phyloP scores from a whole-genome alignment of 129 eudicot genomes.

The Mikania micrantha region DNA sequence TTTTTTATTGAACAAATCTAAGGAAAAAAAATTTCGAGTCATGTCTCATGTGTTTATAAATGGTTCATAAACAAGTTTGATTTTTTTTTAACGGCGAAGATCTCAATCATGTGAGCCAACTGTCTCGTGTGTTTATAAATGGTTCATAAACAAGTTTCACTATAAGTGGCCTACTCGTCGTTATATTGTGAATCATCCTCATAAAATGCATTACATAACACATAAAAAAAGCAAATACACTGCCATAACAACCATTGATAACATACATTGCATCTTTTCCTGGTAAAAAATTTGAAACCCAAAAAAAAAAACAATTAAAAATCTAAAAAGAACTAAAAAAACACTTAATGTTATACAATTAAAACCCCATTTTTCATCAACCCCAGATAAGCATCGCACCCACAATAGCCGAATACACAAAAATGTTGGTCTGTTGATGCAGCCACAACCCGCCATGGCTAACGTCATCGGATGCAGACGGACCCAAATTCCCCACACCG shows the following conservation, averaged over 20 bases:
- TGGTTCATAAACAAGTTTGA: no score
- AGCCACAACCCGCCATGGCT: constrained; percentile 19
- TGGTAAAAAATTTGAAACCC: constrained; percentile 4
- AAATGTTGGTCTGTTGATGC: constrained; percentile 8
- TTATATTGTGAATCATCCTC: no score
- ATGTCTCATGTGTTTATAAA: no score
- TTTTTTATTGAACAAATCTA: no score
- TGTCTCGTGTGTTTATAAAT: no score
- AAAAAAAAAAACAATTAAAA: not conserved
- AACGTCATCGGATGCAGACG: constrained; percentile 30
- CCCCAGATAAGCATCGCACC: not conserved
- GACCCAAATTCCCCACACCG: constrained; percentile 30
- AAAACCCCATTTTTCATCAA: constrained; percentile 9
- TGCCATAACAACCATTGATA: not conserved
- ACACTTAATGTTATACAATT: constrained; percentile 5
- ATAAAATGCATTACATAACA: no score
- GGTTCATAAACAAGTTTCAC: no score
- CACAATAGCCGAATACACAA: not conserved
- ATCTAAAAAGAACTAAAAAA: not conserved
- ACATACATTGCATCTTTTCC: not conserved
- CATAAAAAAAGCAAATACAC: not conserved
- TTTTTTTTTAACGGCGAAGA: no score
- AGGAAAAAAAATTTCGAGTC: no score
- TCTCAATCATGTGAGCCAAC: no score
- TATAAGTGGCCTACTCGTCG: no score